Evolutionary conservation across 2,329 filamentous ascomycete genomes (phyloP).

Genomic region (Zymoseptoria tritici): DNA sequence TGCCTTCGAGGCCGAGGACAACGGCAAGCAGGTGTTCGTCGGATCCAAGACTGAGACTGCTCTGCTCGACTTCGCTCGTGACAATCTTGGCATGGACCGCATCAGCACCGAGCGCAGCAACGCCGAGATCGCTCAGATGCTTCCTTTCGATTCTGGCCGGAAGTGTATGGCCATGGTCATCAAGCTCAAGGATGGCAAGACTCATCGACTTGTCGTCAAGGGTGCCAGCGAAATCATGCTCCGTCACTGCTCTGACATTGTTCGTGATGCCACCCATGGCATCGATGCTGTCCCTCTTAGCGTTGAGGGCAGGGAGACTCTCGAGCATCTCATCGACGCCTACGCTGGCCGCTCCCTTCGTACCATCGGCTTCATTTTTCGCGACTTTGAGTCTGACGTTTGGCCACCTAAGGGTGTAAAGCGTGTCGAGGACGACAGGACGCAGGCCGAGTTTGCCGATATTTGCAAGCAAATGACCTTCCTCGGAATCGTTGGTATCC

Average conservation of each 20-base stretch:
- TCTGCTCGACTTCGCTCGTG: constrained; percentile 60
- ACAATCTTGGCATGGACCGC: constrained; percentile 57
- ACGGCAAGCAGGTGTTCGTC: constrained; percentile 54
- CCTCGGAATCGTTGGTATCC: constrained; percentile 64
- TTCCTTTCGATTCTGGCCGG: constrained; percentile 56
- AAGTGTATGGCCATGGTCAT: constrained; percentile 65
- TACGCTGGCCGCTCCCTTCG: constrained; percentile 76
- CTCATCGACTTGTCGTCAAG: constrained; percentile 51
- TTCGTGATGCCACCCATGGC: constrained; percentile 54
- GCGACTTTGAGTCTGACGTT: constrained; percentile 60
- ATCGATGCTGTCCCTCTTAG: constrained; percentile 48
- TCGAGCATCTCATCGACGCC: constrained; percentile 62
- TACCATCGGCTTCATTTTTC: constrained; percentile 77
- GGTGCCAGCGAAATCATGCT: constrained; percentile 47
- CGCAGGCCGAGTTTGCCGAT: constrained; percentile 58
- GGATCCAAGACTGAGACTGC: constrained; percentile 75
- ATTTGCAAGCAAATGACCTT: constrained; percentile 67
- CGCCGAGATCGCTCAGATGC: constrained; percentile 49
- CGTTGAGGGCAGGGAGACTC: constrained; percentile 47
- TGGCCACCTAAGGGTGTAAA: constrained; percentile 67
- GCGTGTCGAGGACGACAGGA: constrained; percentile 52
- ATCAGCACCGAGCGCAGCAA: constrained; percentile 57
- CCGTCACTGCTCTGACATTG: constrained; percentile 43
- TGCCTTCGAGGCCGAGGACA: constrained; percentile 58
- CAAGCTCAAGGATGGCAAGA: constrained; percentile 44